These are phyloP conservation scores for Cinnamomum micranthum DNA, from an alignment of 164 flowering plant genomes.

Conservation along the genomic window DNA sequence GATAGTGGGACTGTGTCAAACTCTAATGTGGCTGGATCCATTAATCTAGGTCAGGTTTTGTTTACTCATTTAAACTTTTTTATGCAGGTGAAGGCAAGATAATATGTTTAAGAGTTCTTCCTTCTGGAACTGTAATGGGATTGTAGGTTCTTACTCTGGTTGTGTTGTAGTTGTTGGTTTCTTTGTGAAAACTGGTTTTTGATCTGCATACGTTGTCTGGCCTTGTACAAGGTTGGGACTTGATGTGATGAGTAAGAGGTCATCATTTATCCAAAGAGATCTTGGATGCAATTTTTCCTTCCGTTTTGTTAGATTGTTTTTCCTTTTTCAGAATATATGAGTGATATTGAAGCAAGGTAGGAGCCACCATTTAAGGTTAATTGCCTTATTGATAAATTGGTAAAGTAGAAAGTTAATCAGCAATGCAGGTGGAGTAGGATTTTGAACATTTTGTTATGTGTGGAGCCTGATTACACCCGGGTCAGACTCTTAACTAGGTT, in stretches of 20 bases:
- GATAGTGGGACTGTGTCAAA: constrained; percentile 39
- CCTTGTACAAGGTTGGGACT: constrained; percentile 1
- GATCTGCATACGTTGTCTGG: not conserved
- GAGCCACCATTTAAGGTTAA: too few relatives aligned
- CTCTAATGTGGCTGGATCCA: constrained; percentile 19
- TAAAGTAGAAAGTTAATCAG: too few relatives aligned
- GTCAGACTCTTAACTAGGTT: too few relatives aligned
- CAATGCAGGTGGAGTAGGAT: too few relatives aligned
- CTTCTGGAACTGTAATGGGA: not conserved
- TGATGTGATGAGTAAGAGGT: not conserved
- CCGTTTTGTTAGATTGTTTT: too few relatives aligned
- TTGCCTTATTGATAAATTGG: too few relatives aligned
- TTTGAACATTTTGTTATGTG: too few relatives aligned
- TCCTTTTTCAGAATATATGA: too few relatives aligned
- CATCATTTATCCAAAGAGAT: not conserved
- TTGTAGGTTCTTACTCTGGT: not conserved
- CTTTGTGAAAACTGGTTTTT: not conserved
- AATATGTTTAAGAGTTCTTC: not conserved
- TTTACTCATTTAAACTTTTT: not conserved
- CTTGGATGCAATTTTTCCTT: not conserved
- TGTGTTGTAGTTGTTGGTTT: not conserved
- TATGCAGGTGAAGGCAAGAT: too few relatives aligned
- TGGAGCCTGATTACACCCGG: too few relatives aligned
- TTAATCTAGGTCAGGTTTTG: constrained; percentile 30
- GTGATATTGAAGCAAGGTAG: too few relatives aligned